Conservation (phyloP, 148 eudicot species). For the Cornus kousa region DNA sequence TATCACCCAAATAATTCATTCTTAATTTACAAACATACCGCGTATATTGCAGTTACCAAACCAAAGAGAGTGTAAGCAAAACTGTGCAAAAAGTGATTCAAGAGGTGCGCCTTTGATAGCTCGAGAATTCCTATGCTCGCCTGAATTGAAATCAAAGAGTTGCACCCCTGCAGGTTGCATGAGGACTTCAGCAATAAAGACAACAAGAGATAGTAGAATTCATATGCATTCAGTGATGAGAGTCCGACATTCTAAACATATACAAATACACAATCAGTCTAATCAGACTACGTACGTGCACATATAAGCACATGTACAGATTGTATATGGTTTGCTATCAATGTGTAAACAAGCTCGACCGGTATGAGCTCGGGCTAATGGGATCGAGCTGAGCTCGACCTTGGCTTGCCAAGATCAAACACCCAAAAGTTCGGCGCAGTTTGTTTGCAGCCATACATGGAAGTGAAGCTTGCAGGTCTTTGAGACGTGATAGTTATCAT, state of each 20-base stretch:
- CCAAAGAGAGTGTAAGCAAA: constrained; percentile 90
- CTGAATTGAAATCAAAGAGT: constrained; percentile 34
- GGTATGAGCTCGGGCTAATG: no score
- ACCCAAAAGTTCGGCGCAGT: no score
- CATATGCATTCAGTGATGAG: background rate
- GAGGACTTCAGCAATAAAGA: background rate
- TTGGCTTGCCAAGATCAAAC: background rate
- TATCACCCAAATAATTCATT: constrained; percentile 7
- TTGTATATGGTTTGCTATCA: no score
- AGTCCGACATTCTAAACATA: background rate
- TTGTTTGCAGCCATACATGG: no score
- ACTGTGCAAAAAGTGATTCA: constrained; percentile 82
- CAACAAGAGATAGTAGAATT: background rate
- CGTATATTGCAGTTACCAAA: constrained; percentile 93
- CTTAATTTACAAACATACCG: constrained; percentile 42
- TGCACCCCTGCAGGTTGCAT: constrained; percentile 40
- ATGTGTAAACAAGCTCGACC: no score
- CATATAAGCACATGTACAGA: no score
- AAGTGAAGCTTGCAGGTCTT: constrained; percentile 3
- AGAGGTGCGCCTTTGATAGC: constrained; percentile 85
- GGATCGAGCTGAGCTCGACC: no score
- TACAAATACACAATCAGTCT: background rate
- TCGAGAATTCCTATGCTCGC: constrained; percentile 63
- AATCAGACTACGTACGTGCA: background rate
- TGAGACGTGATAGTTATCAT: background rate